Conservation (phyloP, 2,329 filamentous ascomycete species). For the Aspergillus chevalieri region DNA sequence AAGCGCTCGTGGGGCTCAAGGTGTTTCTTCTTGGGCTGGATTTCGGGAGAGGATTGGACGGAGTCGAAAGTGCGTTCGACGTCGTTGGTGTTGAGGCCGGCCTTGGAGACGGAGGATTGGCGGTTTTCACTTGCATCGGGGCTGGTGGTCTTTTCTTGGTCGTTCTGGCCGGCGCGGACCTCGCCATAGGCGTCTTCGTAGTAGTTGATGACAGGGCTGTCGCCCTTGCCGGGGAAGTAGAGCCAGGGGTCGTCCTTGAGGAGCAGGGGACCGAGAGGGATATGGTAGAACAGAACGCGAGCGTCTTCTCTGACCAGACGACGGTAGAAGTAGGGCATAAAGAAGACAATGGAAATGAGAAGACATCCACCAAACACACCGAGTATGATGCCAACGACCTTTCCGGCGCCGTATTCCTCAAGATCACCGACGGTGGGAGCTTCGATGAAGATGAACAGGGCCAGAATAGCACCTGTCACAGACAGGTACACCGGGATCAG, state of each 20-base stretch:
- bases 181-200: conserved; percentile 30
- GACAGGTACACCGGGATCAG: conserved; percentile 47
- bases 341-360: conserved; percentile 18
- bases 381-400: conserved; percentile 19
- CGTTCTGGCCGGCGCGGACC: conserved; percentile 14
- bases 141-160: background rate
- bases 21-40: conserved; percentile 13
- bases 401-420: conserved; percentile 21
- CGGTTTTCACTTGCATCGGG: conserved; percentile 1
- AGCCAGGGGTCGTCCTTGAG: conserved; percentile 34
- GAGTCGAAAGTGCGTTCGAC: conserved; percentile 10
- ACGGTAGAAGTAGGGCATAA: conserved; percentile 22
- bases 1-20: conserved; percentile 20
- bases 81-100: conserved; percentile 8
- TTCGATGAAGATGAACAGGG: conserved; percentile 54
- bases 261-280: conserved; percentile 38
- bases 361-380: conserved; percentile 23
- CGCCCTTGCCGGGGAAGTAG: conserved; percentile 35
- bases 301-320: conserved; percentile 19
- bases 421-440: conserved; percentile 18
- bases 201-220: conserved; percentile 35
- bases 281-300: conserved; percentile 19
- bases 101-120: conserved; percentile 1
- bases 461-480: conserved; percentile 44
- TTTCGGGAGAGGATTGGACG: conserved; percentile 12